Evolutionary conservation across 1,284 basidiomycete genomes (phyloP), one percentile per base, ranked within the genome.

Genomic region (Cerrena zonata): DNA sequence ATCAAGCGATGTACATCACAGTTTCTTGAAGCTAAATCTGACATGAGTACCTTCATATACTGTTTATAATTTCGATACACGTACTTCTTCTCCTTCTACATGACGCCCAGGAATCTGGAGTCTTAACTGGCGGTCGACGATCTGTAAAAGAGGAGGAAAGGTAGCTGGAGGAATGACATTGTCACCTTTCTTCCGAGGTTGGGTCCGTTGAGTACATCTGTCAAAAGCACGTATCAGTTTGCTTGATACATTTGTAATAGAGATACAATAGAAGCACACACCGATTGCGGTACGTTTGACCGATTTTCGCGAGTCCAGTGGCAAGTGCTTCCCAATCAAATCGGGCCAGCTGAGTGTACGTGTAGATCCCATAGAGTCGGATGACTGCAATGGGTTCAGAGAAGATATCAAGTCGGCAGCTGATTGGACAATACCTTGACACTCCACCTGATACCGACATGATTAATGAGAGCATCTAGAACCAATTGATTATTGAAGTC

Each of bases 391-490:
- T 11, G n/a, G 34, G 25, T 50, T 12, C 24, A 5, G 18, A 7
- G 2, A 5, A 43, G n/a, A n/a, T n/a, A n/a, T n/a, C n/a, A n/a
- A n/a, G n/a, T n/a, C n/a, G n/a, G n/a, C n/a, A n/a, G n/a, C n/a
- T 69, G 61, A 80, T 65, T n/a, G n/a, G n/a, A 50, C 4, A 56
- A 80, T n/a, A n/a, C 82, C 78, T 75, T 84, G 82, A 40, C 69
- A 65, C 53, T 84, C 80, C 10, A 69, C 62, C 81, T 65, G 24
- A 5, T 11, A n/a, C n/a, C n/a, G n/a, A n/a, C n/a, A n/a, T n/a
- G n/a, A n/a, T n/a, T n/a, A n/a, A n/a, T n/a, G n/a, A n/a, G n/a
- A n/a, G 5, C 21, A 44, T 23, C 25, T 5, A 37, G 42, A 18
- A 25, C 22, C 7, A 42, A 19, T 15, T 21, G 27, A n/a, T n/a